Base-by-base conservation (phyloP, 1,284 basidiomycete species). In the Mycosarcoma maydis region DNA sequence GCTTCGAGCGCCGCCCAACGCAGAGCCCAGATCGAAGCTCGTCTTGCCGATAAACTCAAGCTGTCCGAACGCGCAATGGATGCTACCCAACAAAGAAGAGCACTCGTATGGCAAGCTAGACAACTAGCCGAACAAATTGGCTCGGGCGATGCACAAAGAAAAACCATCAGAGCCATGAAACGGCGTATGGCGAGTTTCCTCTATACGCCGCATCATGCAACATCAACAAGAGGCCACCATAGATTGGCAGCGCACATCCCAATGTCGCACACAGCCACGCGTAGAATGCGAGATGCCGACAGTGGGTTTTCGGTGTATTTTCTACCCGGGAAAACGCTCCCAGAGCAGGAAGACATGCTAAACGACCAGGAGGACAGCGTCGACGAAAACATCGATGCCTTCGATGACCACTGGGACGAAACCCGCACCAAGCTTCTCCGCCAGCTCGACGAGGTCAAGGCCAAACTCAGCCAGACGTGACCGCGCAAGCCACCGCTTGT, bases 341-440 rank as follows among this genome's bases (percentile, higher is more conserved):
- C 57, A 1, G 45, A 52, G 11, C 68, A 72, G 27, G 70, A 72
- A 34, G 70, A 72, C 14, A 4, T 16, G 19, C 27, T 68, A 29
- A 67, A 72, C 34, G 32, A 41, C 1, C 58, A 72, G 47, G 65
- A 69, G 39, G 70, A 72, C 20, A n/a, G 32, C 0, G 65, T 65
- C 3, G 70, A 69, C n/a, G 70, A 68, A 9, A 14, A 46, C 27
- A 67, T 68, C 32, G 70, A 61, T 39, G 5, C 13, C 0, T 47
- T 45, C 11, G 60, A 69, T 34, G 65, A 68, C 22, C 24, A 3
- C 6, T 65, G 56, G 52, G 48, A 49, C 2, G 41, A 23, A 3
- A 23, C 16, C 4, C 27, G 48, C 0, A 1, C 2, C 0, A 3
- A 16, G 9, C 24, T 70, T 7, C 2, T 56, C n/a, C 6, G 26